Evolutionary conservation across 2,329 filamentous ascomycete species (phyloP).

Genomic region (Chaetothyriales sp.): DNA sequence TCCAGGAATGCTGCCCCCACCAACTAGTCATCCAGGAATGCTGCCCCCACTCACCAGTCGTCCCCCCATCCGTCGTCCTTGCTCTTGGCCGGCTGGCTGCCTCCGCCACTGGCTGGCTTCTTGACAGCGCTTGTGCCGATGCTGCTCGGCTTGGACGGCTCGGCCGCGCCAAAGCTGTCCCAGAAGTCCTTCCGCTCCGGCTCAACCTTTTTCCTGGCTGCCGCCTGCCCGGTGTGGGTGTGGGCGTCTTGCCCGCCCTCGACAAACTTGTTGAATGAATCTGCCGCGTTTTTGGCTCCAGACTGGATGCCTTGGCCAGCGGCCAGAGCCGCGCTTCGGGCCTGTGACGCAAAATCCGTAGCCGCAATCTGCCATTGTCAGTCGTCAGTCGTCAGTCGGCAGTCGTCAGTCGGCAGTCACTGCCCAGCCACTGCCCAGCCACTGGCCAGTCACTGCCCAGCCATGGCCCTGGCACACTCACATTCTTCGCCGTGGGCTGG

Average conservation of each 20-base stretch:
- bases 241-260: conserved; percentile 52
- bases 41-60: conserved; percentile 27
- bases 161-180: conserved; percentile 55
- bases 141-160: conserved; percentile 20
- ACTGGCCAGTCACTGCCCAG: background rate
- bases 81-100: conserved; percentile 18
- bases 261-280: conserved; percentile 74
- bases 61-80: conserved; percentile 48
- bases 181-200: conserved; percentile 71
- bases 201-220: conserved; percentile 32
- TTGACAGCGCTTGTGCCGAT: conserved; percentile 55
- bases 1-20: conserved; percentile 23
- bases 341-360: conserved; percentile 60
- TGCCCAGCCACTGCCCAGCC: background rate
- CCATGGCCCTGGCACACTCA: conserved; percentile 27
- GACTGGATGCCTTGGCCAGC: conserved; percentile 49
- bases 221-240: conserved; percentile 19
- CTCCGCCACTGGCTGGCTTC: conserved; percentile 23
- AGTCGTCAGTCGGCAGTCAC: too few relatives aligned
- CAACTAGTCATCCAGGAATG: background rate
- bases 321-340: conserved; percentile 42
- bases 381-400: background rate
- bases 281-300: conserved; percentile 60
- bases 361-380: conserved; percentile 51
- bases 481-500: conserved; percentile 81